A percentile compares a stretch with the other conserved stretches of the same genome.
Evolutionary conservation across 2,329 filamentous ascomycete genomes (phyloP).

Genomic region (Corynespora cassiicola): DNA sequence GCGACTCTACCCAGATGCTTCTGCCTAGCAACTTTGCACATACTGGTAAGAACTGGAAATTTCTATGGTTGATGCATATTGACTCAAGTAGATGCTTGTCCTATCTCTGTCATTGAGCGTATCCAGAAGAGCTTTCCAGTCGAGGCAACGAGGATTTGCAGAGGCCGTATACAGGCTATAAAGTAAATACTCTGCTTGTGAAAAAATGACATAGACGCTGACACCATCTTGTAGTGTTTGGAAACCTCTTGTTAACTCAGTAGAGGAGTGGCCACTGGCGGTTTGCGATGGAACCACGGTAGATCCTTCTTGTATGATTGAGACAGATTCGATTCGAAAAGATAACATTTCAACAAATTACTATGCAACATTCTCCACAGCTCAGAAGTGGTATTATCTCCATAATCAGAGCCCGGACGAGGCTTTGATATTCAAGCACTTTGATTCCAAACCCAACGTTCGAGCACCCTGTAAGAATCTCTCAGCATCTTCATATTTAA

Average conservation of each 20-base stretch:
- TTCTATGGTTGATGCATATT: too few species aligned
- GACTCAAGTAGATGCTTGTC: background rate
- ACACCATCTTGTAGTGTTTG: slow-evolving; percentile 7
- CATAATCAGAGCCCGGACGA: slow-evolving; percentile 4
- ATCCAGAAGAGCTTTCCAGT: slow-evolving; percentile 2
- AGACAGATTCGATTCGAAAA: slow-evolving; percentile 4
- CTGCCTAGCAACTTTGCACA: slow-evolving; percentile 2
- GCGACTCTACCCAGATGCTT: background rate
- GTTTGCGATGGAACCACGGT: slow-evolving; percentile 8
- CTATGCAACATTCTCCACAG: background rate
- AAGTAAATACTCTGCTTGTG: too few species aligned
- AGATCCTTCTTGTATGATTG: background rate
- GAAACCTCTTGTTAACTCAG: slow-evolving; percentile 1
- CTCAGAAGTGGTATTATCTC: slow-evolving; percentile 6
- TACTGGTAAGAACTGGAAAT: too few species aligned
- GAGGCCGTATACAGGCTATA: too few species aligned
- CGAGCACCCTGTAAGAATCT: slow-evolving; percentile 4
- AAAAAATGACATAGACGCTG: too few species aligned
- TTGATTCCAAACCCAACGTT: slow-evolving; percentile 4
- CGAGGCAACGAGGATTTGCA: too few species aligned
- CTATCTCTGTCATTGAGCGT: background rate
- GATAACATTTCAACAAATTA: background rate
- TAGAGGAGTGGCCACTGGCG: slow-evolving; percentile 8
- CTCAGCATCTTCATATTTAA: too few species aligned
- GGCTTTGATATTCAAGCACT: slow-evolving; percentile 9